Evolutionary conservation across 192 early-diverging fungal species (phyloP).

Genomic region (Chytriomyces sp.): DNA sequence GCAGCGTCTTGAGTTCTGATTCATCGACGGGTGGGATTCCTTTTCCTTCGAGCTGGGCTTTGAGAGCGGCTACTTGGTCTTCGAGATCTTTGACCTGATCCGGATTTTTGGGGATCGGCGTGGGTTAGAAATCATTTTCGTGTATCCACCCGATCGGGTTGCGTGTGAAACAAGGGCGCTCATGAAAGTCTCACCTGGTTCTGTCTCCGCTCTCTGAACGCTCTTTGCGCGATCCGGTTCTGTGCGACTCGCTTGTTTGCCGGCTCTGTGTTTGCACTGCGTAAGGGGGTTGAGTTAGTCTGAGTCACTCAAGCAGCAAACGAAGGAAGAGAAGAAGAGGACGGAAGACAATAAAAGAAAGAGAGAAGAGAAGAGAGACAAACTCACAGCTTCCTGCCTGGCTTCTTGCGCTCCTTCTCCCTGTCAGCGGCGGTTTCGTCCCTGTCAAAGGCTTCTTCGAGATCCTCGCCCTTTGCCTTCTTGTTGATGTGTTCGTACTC

Average conservation of each 20-base stretch:
- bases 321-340: not conserved
- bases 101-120: too few species aligned
- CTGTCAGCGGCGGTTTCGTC: not conserved
- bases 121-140: too few species aligned
- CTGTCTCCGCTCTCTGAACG: too few species aligned
- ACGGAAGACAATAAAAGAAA: not conserved
- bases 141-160: too few species aligned
- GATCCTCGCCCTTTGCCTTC: not conserved
- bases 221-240: too few species aligned
- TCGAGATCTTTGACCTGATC: not conserved
- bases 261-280: too few species aligned
- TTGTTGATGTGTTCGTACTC: not conserved
- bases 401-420: not conserved
- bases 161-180: too few species aligned
- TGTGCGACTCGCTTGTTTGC: too few species aligned
- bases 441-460: not conserved
- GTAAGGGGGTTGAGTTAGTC: too few species aligned
- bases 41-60: not conserved
- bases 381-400: not conserved
- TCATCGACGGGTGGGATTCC: not conserved
- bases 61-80: not conserved
- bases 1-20: too few species aligned
- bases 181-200: too few species aligned
- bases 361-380: not conserved
- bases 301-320: too few species aligned